phyloP scores from a whole-genome alignment of 139 green algal species.

The Deuterostichococcus epilithicus region DNA sequence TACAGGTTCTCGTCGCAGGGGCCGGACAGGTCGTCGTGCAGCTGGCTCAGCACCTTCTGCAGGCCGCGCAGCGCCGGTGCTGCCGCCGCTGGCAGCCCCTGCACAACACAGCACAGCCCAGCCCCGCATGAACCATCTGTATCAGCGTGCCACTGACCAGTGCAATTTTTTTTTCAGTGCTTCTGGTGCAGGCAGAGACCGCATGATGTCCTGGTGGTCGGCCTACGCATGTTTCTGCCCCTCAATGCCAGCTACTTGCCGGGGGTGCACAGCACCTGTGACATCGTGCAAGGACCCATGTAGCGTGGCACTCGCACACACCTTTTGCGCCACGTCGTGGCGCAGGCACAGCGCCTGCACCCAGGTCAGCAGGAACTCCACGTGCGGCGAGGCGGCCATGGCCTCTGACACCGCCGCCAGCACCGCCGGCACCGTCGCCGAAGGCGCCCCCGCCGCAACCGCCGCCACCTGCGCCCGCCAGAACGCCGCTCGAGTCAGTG shows the following conservation, averaged over 20 bases:
- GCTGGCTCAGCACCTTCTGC: constrained; percentile 43
- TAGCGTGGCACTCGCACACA: neutral
- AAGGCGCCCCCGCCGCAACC: constrained; percentile 53
- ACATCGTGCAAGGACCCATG: neutral
- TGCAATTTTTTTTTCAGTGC: too few species aligned
- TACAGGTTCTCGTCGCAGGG: constrained; percentile 73
- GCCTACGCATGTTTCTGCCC: too few species aligned
- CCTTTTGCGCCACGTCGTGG: constrained; percentile 7
- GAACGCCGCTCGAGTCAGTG: too few species aligned
- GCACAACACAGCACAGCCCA: too few species aligned
- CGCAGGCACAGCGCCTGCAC: constrained; percentile 32
- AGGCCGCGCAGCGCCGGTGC: constrained; percentile 55
- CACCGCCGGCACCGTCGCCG: constrained; percentile 39
- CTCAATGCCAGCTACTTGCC: too few species aligned
- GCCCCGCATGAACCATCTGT: too few species aligned
- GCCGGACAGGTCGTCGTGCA: constrained; percentile 63
- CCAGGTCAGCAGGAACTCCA: constrained; percentile 82
- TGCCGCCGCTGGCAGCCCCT: constrained; percentile 1
- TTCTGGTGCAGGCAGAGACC: too few species aligned
- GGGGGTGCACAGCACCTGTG: neutral
- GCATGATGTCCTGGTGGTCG: too few species aligned
- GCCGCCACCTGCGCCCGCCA: constrained; percentile 28
- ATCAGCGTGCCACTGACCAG: too few species aligned
- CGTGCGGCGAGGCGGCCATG: constrained; percentile 56
- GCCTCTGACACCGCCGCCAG: constrained; percentile 54